Evolutionary conservation across 2,329 filamentous ascomycete species (phyloP).

Genomic region (Ascochyta pisi): DNA sequence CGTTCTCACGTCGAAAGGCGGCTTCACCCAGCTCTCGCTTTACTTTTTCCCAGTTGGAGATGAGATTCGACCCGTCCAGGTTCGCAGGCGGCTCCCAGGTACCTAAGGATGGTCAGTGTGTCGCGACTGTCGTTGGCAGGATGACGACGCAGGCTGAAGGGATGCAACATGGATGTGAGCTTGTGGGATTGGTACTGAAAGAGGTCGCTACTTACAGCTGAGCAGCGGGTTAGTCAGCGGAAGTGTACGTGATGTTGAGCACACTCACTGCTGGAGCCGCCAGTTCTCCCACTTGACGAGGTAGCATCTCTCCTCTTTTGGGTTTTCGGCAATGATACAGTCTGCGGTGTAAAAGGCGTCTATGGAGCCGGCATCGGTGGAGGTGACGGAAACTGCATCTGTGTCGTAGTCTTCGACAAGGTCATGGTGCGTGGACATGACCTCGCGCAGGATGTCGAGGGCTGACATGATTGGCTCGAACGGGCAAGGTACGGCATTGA

Average conservation of each 20-base stretch:
- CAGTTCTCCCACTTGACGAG: slow-evolving; percentile 72
- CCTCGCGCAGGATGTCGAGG: slow-evolving; percentile 1
- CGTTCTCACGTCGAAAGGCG: slow-evolving; percentile 11
- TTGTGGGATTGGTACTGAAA: no score
- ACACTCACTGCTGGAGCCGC: slow-evolving; percentile 47
- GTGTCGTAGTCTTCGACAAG: slow-evolving; percentile 28
- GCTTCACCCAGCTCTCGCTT: slow-evolving; percentile 16
- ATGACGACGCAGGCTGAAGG: background rate
- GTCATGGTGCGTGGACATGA: slow-evolving; percentile 15
- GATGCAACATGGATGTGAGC: background rate
- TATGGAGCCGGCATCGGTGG: slow-evolving; percentile 49
- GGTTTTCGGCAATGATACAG: slow-evolving; percentile 40
- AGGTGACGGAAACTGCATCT: slow-evolving; percentile 65
- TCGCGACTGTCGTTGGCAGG: background rate
- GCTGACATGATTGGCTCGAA: slow-evolving; percentile 22
- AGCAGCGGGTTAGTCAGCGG: background rate
- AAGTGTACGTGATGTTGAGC: background rate
- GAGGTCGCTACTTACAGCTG: background rate
- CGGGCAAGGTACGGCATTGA: background rate
- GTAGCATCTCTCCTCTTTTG: slow-evolving; percentile 57
- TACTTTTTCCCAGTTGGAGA: slow-evolving; percentile 9
- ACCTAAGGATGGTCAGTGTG: slow-evolving; percentile 19
- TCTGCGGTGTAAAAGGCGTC: slow-evolving; percentile 28
- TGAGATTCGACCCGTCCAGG: slow-evolving; percentile 17
- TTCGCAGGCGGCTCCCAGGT: slow-evolving; percentile 39